Evolutionary conservation across 495 filamentous ascomycete genomes (phyloP).

Genomic region (Penicillium fimorum): DNA sequence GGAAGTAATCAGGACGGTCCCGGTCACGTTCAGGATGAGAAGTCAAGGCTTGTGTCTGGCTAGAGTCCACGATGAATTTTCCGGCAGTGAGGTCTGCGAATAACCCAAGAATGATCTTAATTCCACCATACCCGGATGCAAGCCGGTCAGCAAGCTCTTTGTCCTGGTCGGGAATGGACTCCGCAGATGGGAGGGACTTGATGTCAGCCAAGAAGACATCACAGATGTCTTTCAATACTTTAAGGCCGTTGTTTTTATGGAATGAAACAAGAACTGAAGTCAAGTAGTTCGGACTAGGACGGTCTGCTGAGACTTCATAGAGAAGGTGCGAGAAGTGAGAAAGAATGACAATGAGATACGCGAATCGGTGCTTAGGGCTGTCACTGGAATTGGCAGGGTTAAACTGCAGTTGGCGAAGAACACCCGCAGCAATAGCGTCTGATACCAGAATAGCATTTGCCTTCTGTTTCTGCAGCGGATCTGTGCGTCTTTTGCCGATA

Average conservation of each 20-base stretch:
- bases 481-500: conserved; percentile 65
- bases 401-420: conserved; percentile 64
- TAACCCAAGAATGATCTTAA: conserved; percentile 81
- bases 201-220: conserved; percentile 71
- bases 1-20: conserved; percentile 64
- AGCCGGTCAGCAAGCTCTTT: conserved; percentile 49
- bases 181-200: conserved; percentile 41
- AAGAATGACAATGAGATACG: conserved; percentile 78
- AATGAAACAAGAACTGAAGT: conserved; percentile 82
- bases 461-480: conserved; percentile 61
- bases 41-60: conserved; percentile 61
- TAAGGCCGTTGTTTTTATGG: conserved; percentile 74
- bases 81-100: conserved; percentile 72
- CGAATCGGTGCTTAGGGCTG: conserved; percentile 54
- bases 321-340: conserved; percentile 74
- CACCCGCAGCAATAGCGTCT: conserved; percentile 70
- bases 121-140: conserved; percentile 61
- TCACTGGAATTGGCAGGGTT: conserved; percentile 40
- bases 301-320: conserved; percentile 65
- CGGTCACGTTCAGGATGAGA: conserved; percentile 54
- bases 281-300: conserved; percentile 62
- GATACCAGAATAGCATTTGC: conserved; percentile 71
- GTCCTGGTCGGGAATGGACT: conserved; percentile 37
- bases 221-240: conserved; percentile 69
- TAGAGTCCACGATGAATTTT: conserved; percentile 75